Base-by-base conservation (phyloP, 345 rosid genomes). In the Arabidopsis thaliana region DNA sequence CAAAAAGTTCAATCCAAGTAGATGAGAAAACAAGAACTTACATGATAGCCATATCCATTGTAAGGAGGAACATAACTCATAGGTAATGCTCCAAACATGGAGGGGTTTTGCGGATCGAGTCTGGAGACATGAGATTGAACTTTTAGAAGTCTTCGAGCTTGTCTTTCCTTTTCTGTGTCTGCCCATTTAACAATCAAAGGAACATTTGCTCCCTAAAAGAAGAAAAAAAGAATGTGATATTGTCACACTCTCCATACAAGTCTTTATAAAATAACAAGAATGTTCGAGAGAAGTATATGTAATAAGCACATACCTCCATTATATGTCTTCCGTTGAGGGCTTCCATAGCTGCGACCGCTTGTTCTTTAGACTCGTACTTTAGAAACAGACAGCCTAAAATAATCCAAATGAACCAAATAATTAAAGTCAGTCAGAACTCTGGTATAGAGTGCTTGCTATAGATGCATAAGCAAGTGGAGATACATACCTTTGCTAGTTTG, bases 121-220 rank as follows among this genome's bases (percentile, higher is more conserved):
- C 75, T 85, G 42, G 85, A 78, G 61, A 83, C 85, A 73, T 85
- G 86, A 16, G 88, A 89, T 45, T 88, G 98, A 71, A 88, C 89
- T 82, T 88, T 96, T 75, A 87, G 98, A 56, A 93, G 91, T 82
- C 91, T 83, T 34, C 99, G 88, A 24, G 96, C 84, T 79, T 86
- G 91, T 77, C 98, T 88, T 85, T 96, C 99, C 82, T 84, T 96
- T 80, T 96, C 99, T 12, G 98, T 96, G 81, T 96, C 99, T 60
- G 99, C 99, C 99, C 99, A 96, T 85, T 96, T 96, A 81, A 93
- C 97, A 80, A 96, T 91, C 84, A 96, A 79, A 74, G 98, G 99
- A 76, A 93, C 93, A 79, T 78, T 89, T 71, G 98, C 85, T 81
- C 99, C 99, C 99, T 93, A 71, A 58, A 40, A 74, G 41, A 50